phyloP scores from a whole-genome alignment of 306 rosid genomes.

The Ziziphus jujuba region DNA sequence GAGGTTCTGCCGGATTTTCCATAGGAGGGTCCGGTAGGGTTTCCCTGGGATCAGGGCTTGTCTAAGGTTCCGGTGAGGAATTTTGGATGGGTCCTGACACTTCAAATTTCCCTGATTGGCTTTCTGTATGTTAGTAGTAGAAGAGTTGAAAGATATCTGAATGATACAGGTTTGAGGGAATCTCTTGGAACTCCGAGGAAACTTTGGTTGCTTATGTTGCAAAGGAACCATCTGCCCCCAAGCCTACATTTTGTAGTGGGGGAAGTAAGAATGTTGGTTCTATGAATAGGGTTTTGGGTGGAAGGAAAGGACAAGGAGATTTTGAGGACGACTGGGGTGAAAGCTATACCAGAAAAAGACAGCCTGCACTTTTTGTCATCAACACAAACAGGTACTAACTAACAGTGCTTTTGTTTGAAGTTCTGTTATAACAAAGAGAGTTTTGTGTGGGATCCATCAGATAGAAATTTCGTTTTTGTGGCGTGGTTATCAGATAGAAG shows the following conservation, averaged over 20 bases:
- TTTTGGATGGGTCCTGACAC: no score
- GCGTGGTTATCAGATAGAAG: conserved; percentile 74
- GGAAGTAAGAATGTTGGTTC: conserved; percentile 59
- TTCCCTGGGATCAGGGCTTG: no score
- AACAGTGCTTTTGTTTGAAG: conserved; percentile 7
- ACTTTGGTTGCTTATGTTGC: conserved; percentile 76
- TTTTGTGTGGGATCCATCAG: conserved; percentile 72
- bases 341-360: conserved; percentile 76
- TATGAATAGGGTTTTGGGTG: conserved; percentile 46
- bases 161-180: conserved; percentile 75
- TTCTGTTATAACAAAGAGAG: conserved; percentile 15
- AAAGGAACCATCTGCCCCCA: conserved; percentile 65
- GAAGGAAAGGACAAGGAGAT: conserved; percentile 87
- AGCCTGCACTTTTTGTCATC: conserved; percentile 73
- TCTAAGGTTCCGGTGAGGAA: no score
- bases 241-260: conserved; percentile 54
- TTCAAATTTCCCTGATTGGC: background rate
- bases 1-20: no score
- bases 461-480: conserved; percentile 70
- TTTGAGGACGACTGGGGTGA: conserved; percentile 93
- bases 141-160: conserved; percentile 7
- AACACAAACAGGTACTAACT: conserved; percentile 45
- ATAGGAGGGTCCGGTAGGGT: no score
- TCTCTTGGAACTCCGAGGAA: conserved; percentile 82
- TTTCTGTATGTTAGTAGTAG: background rate